Base-by-base conservation (phyloP, 2,329 filamentous ascomycete genomes). In the Phialophora macrospora region DNA sequence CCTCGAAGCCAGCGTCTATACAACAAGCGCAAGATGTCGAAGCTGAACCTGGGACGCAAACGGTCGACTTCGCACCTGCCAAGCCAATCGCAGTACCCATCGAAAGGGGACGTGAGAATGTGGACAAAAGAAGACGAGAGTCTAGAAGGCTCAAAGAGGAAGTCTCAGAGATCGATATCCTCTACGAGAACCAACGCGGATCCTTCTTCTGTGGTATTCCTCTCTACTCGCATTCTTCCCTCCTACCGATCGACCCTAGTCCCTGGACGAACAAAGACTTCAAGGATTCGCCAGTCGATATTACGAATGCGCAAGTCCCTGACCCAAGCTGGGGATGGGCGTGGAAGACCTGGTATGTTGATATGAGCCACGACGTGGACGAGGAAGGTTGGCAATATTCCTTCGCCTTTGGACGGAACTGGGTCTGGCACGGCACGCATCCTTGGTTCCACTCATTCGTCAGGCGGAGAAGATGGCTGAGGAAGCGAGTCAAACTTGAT, bases 341-440 rank as follows among this genome's bases (percentile, higher is more conserved):
- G 9, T 90, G 88, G 88, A 85, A 84, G 74, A 84, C 83, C 48
- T 90, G 88, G 87, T 90, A 89, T 74, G 87, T 89, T 32, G 88
- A 90, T 81, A 92, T 85, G 92, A 94, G 81, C n/a, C 86, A 90
- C 2, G 89, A 90, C 65, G 88, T 91, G 11, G 95, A 98, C 73
- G 90, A 94, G 68, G 91, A 94, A 68, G 95, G 95, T 3, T 99
- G 95, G 95, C 90, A 96, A 75, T 99, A 99, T 78, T 95, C 92
- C 17, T 93, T 97, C 75, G 89, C 91, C 70, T 99, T 98, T 75
- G 82, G 82, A 70, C 87, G 84, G 66, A 82, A 80, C 49, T 92
- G 90, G 70, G 87, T 88, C 2, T 99, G 95, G 95, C 95, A 99
- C 77, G 89, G 89, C 2, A 90, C 91, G 20, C 87, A 90, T 75